These are phyloP conservation scores for Populus pruinosa DNA, from an alignment of 345 rosid genomes.

Conservation along the genomic window DNA sequence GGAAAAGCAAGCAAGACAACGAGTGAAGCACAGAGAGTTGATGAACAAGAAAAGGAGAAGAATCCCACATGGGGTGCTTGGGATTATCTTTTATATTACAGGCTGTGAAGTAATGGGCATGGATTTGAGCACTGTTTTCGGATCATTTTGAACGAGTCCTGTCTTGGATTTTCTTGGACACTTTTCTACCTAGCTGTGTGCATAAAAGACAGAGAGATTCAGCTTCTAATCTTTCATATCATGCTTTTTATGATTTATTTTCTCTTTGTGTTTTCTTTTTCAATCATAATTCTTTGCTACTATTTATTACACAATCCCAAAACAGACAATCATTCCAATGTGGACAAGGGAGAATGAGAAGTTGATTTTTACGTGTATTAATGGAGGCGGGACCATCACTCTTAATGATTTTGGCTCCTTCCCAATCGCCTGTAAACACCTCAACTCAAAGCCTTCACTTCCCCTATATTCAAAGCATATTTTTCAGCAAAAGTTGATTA, in stretches of 20 bases:
- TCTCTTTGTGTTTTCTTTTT: neutral
- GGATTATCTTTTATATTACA: slow-evolving; percentile 36
- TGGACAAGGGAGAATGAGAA: slow-evolving; percentile 8
- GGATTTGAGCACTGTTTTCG: slow-evolving; percentile 14
- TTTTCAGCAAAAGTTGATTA: no score
- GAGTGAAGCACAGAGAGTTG: slow-evolving; percentile 1
- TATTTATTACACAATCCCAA: slow-evolving; percentile 1
- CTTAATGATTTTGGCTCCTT: neutral
- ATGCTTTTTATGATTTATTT: neutral
- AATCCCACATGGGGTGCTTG: slow-evolving; percentile 65
- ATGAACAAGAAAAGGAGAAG: slow-evolving; percentile 10
- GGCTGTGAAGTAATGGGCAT: slow-evolving; percentile 57
- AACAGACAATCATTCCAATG: slow-evolving; percentile 17
- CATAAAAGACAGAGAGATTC: slow-evolving; percentile 3
- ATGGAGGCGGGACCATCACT: neutral
- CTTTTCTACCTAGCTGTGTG: neutral
- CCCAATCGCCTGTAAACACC: neutral
- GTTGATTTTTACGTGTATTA: neutral
- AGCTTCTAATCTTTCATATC: slow-evolving; percentile 14
- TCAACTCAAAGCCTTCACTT: neutral
- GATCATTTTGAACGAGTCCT: slow-evolving; percentile 10
- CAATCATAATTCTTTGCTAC: neutral
- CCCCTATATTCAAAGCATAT: neutral
- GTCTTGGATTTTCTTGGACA: slow-evolving; percentile 12
- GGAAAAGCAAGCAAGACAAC: neutral